Evolutionary conservation across 164 flowering plant genomes (phyloP), one percentile per base, ranked within the genome.

Genomic region (Tetrastigma voinierianum): DNA sequence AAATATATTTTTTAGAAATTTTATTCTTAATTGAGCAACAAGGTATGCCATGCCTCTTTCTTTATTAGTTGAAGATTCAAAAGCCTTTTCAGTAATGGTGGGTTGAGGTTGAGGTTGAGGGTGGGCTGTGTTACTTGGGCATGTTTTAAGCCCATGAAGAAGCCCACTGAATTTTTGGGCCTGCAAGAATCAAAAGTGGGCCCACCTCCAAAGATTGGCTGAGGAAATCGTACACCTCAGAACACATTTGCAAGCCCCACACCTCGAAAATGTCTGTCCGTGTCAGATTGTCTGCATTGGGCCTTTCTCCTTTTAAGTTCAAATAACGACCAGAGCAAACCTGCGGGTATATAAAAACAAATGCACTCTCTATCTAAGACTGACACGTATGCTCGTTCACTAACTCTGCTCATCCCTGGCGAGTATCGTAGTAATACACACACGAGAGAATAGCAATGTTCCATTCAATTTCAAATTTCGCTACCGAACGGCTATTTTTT

Each of bases 401-500:
- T 15, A 21, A 13, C 23, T 9, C 46, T 53, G 54, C 62, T 61
- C 20, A 52, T 56, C 6, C 23, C 54, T 59, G 52, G 72, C 55
- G 56, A 62, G 69, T 54, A 54, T 56, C 6, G 9, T 17, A 0
- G 18, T 46, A 13, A 2, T 53, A 43, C 46, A 32, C 52, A 72
- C 32, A 3, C 18, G 52, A 2, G 62, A 55, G 54, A 15, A 51
- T 68, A 43, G 17, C 16, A 15, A 2, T 53, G 10, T 4, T 12
- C 9, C 54, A 19, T 32, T 47, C 54, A 20, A 9, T 25, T 67
- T 59, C 49, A 25, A 67, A 67, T 46, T 57, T 47, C 62, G 32
- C 45, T 21, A 10, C 14, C 44, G 52, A 72, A 69, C 79, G 79
- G 74, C 74, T 75, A 70, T 25, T 45, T 21, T 44, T 15, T 53